A percentile compares a stretch with the other conserved stretches of the same genome.
Conservation (phyloP, 2,329 filamentous ascomycete species). For the Ustilaginoidea virens region DNA sequence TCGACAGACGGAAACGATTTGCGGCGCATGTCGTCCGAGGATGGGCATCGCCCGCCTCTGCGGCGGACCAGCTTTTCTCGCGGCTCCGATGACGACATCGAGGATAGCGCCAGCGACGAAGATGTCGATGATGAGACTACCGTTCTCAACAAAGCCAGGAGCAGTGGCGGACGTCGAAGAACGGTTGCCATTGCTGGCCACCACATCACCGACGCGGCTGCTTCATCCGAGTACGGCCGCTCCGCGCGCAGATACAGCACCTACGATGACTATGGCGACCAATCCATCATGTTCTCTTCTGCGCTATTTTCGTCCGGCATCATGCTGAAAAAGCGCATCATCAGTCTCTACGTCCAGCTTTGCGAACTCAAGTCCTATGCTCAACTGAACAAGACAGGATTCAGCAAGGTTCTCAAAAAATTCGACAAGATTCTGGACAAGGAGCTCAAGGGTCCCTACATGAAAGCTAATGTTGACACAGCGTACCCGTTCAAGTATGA, state of each 20-base stretch:
- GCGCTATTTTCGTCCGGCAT: constrained; percentile 52
- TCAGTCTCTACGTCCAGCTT: constrained; percentile 76
- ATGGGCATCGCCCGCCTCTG: constrained; percentile 11
- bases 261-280: constrained; percentile 68
- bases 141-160: constrained; percentile 30
- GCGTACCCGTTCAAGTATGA: constrained; percentile 68
- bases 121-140: constrained; percentile 46
- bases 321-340: constrained; percentile 81
- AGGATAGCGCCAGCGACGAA: constrained; percentile 48
- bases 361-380: constrained; percentile 94
- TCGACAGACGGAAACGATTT: constrained; percentile 26
- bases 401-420: constrained; percentile 93
- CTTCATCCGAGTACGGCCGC: constrained; percentile 42
- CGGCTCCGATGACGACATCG: constrained; percentile 34
- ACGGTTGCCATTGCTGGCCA: constrained; percentile 20
- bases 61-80: constrained; percentile 23
- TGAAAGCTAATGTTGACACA: constrained; percentile 55
- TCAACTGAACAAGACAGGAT: constrained; percentile 92
- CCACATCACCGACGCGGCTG: constrained; percentile 39
- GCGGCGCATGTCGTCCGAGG: constrained; percentile 15
- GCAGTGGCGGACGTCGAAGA: constrained; percentile 23
- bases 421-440: constrained; percentile 93
- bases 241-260: constrained; percentile 47
- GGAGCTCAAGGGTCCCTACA: constrained; percentile 62
- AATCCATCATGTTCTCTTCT: constrained; percentile 48